Evolutionary conservation across 108 stramenopile genomes (phyloP), one percentile per base, ranked within the genome.

Genomic region (Cylindrotheca fusiformis): DNA sequence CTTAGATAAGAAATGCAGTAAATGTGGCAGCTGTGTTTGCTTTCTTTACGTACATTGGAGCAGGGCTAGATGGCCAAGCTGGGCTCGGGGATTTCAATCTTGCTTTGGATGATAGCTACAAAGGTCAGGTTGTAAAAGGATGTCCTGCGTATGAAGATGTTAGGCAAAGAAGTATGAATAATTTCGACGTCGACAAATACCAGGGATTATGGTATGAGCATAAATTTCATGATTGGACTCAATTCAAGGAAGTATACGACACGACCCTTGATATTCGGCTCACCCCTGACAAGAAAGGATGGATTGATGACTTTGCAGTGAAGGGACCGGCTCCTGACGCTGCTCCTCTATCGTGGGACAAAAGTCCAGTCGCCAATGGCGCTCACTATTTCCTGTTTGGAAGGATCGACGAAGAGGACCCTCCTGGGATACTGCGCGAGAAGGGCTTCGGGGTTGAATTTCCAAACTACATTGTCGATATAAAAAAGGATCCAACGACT

Each of bases 201-300:
- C 83, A 91, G 75, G 94, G 94, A 2, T 64, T 79, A 24, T 95
- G 94, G 94, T 95, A 95, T 60, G 94, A 95, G 54, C 87, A 89
- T 5, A 88, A 89, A 61, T 95, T 93, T 69, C 94, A 95, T 69
- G 94, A 95, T 50, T 95, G 89, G 89, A 95, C 94, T 22, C 94
- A 95, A 56, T 95, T 95, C 83, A 93, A 92, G 63, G 94, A 95
- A 62, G 94, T 95, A 0, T 95, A 95, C 32, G 94, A 95, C 52
- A 95, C 94, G 20, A 86, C 94, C 25, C 84, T 95, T 33, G 91
- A 80, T 69, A 95, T 95, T 63, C 87, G 87, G 68, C 72, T 84
- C 3, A 84, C 79, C 1, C 52, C 66, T 5, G 83, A 65, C 30
- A 77, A 79, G 1, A 71, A 82, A 58, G 91, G 88, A 32, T 93